A percentile compares a stretch with the other conserved stretches of the same genome.
Evolutionary conservation across 2,329 filamentous ascomycete genomes (phyloP).

Genomic region (Salinomyces thailandicus): DNA sequence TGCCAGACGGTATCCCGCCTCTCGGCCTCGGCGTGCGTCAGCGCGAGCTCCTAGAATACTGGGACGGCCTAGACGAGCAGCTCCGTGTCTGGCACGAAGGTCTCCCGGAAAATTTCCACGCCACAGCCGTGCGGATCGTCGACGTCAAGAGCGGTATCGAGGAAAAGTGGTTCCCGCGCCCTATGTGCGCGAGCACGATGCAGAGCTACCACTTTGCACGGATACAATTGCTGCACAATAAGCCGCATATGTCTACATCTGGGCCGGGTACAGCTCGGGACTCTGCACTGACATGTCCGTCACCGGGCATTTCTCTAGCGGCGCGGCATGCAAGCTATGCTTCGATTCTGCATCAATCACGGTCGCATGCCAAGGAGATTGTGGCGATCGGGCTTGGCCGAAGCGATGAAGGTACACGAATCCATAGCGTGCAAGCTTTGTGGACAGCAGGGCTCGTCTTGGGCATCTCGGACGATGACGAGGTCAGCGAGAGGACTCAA

Average conservation of each 20-base stretch:
- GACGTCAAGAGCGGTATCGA: slow-evolving; percentile 17
- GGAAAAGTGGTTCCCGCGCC: slow-evolving; percentile 53
- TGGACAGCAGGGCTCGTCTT: slow-evolving; percentile 54
- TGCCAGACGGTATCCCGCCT: slow-evolving; percentile 29
- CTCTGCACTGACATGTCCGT: background rate
- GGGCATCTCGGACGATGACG: slow-evolving; percentile 28
- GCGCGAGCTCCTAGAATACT: slow-evolving; percentile 41
- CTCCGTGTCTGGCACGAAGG: slow-evolving; percentile 50
- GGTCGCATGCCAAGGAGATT: slow-evolving; percentile 51
- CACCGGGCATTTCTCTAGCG: slow-evolving; percentile 35
- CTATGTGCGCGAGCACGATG: slow-evolving; percentile 56
- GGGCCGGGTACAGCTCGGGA: slow-evolving; percentile 1
- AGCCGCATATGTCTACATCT: slow-evolving; percentile 44
- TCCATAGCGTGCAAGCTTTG: slow-evolving; percentile 49
- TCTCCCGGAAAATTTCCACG: slow-evolving; percentile 49
- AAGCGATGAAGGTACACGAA: slow-evolving; percentile 46
- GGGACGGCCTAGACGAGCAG: slow-evolving; percentile 46
- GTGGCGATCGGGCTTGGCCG: slow-evolving; percentile 49
- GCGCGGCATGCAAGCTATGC: slow-evolving; percentile 47
- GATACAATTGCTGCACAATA: slow-evolving; percentile 51
- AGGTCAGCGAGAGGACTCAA: slow-evolving; percentile 16
- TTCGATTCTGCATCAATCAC: slow-evolving; percentile 45
- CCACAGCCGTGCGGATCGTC: slow-evolving; percentile 41
- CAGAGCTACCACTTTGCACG: slow-evolving; percentile 56
- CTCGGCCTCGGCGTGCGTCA: slow-evolving; percentile 38